Base-by-base conservation (phyloP, 129 eudicot genomes). In the Artemisia argyi region DNA sequence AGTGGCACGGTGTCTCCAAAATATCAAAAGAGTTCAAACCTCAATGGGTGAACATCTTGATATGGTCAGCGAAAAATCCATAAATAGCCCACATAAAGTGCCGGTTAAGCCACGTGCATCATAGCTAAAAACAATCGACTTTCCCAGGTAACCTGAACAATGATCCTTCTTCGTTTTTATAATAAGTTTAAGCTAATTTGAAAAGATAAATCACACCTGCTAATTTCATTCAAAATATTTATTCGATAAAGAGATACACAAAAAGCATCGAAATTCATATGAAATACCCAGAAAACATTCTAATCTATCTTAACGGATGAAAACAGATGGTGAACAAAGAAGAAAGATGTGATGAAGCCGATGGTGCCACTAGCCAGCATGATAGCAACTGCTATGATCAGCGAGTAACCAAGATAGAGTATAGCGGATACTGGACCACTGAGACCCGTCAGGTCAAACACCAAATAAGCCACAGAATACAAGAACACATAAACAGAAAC, bases 261-360 rank as follows among this genome's bases (percentile, higher is more conserved):
- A 6, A 5, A 35, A 7, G 46, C 10, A 39, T 39, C 9, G 46
- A 7, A 39, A 39, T 7, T 39, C 46, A 39, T 39, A 39, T 39
- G 46, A 39, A 39, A 39, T 39, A 39, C 46, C 46, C 46, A 7
- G 10, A 39, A 39, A 39, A 39, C 46, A 39, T 54, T 76, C 79
- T 73, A 85, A 64, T 85, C 87, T 48, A 85, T 76, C 85, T 85
- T 85, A 73, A 85, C 90, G 1, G 90, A 85, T 14, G 90, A 79
- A 65, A 85, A 85, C 65, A 85, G 90, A 73, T 76, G 83, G 74
- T 85, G 87, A 59, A 85, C 90, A 73, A 85, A 85, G 80, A 77
- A 85, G 74, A 85, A 85, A 11, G 90, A 85, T 19, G 90, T 73
- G 24, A 82, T 72, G 82, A 85, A 85, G 57, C 90, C 90, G 44